These are phyloP conservation scores for Trypanosoma theileri DNA, from an alignment of 208 protist species.

Conservation along the genomic window DNA sequence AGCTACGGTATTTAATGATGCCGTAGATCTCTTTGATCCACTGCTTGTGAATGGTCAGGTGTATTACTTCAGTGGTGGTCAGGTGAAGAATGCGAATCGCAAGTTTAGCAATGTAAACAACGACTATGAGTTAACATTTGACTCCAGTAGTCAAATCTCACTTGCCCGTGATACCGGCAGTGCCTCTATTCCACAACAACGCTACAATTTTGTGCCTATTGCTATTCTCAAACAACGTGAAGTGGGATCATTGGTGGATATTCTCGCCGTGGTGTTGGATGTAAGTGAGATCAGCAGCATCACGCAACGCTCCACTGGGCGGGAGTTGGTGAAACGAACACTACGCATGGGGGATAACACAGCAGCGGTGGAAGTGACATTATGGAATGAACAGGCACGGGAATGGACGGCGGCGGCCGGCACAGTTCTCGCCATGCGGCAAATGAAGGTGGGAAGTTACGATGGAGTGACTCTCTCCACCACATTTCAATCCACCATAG, in stretches of 20 bases:
- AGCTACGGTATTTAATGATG: slow-evolving; percentile 92
- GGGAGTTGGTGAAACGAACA: slow-evolving; percentile 81
- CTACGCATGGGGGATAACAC: slow-evolving; percentile 79
- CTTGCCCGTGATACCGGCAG: slow-evolving; percentile 46
- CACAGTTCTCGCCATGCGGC: slow-evolving; percentile 82
- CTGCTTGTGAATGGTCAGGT: slow-evolving; percentile 87
- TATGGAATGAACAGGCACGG: slow-evolving; percentile 89
- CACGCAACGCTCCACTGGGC: slow-evolving; percentile 77
- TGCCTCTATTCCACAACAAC: slow-evolving; percentile 65
- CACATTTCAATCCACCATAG: slow-evolving; percentile 81
- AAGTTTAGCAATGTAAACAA: slow-evolving; percentile 92
- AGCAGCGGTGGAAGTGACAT: slow-evolving; percentile 82
- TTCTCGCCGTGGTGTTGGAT: slow-evolving; percentile 76
- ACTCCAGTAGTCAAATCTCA: slow-evolving; percentile 76
- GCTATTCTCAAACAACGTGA: slow-evolving; percentile 86
- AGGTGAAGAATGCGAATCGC: slow-evolving; percentile 92
- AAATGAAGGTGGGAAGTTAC: slow-evolving; percentile 83
- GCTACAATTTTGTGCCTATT: slow-evolving; percentile 90
- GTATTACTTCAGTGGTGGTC: slow-evolving; percentile 90
- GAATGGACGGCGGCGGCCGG: slow-evolving; percentile 57
- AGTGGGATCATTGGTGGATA: slow-evolving; percentile 81
- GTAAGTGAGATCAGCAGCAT: slow-evolving; percentile 75
- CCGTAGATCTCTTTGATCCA: slow-evolving; percentile 86
- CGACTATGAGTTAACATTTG: slow-evolving; percentile 93
- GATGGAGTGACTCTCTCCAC: slow-evolving; percentile 84